Base-by-base conservation (phyloP, 2,329 filamentous ascomycete genomes). In the Diaporthe vexans region DNA sequence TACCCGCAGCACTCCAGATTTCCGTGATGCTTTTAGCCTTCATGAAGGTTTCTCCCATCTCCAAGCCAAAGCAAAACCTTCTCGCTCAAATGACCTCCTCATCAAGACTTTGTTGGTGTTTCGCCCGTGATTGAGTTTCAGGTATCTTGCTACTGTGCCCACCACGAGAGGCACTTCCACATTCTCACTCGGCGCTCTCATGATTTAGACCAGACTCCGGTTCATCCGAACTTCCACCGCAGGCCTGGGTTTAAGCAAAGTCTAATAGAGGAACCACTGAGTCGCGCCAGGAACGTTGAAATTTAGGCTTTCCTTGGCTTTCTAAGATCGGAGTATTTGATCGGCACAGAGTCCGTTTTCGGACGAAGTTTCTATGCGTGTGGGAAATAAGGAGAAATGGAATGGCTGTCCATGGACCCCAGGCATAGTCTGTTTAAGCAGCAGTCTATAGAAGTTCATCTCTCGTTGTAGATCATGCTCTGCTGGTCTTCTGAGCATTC, bases 361-460 rank as follows among this genome's bases (percentile, higher is more conserved):
- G 17, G 13, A 35, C 11, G 17, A 26, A 3, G 21, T 35, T 52
- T 37, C 46, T 37, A 37, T 52, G 33, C 63, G 4, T 17, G 21
- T 24, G 9, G 19, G 21, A 51, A 10, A 11, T 13, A n/a, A 10
- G 24, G 46, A 29, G 11, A 37, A 11, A 37, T 37, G 3, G 11
- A 26, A 24, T 52, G 29, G 4, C 15, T 51, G 1, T 21, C 6
- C 24, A 52, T 26, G 4, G 9, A 21, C 26, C n/a, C 0, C 13
- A 67, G 10, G 21, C 19, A 51, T 24, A 17, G 15, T 26, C 35
- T 11, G 3, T 65, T n/a, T 6, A 29, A 26, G 4, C 10, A 51
- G 8, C 8, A 4, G 7, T 33, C 6, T 19, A 15, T 3, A 19
- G 11, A 5, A 0, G 0, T 9, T 21, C 19, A 9, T 19, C 10